Evolutionary conservation across 2,329 filamentous ascomycete genomes (phyloP).

Genomic region (Colletotrichum tropicicola): DNA sequence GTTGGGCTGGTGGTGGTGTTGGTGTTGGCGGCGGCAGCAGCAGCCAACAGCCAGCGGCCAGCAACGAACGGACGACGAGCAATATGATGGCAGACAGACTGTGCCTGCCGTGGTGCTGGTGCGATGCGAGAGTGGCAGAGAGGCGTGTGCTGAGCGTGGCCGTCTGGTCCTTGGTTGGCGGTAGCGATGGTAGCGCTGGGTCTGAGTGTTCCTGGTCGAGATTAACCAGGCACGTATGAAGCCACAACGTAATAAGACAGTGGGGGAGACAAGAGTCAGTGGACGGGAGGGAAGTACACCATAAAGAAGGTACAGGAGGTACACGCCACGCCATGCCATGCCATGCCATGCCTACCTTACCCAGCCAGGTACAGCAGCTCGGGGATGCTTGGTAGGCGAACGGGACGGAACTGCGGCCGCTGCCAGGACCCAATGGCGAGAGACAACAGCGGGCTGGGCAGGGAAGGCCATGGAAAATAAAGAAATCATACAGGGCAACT

Average conservation of each 20-base stretch:
- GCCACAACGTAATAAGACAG: constrained; percentile 29
- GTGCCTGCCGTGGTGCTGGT: neutral
- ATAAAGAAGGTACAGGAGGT: neutral
- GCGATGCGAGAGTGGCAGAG: neutral
- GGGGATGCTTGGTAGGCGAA: no score
- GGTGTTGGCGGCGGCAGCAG: no score
- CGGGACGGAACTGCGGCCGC: constrained; percentile 16
- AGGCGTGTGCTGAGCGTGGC: no score
- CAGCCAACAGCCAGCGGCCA: no score
- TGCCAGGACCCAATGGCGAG: neutral
- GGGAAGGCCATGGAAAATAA: neutral
- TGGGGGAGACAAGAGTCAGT: constrained; percentile 30
- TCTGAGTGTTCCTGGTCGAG: constrained; percentile 24
- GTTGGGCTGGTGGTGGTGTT: neutral
- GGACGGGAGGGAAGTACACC: constrained; percentile 9
- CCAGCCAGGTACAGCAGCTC: no score
- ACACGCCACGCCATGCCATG: no score
- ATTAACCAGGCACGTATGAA: constrained; percentile 29
- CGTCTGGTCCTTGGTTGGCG: no score
- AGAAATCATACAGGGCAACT: neutral
- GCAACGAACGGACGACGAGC: no score
- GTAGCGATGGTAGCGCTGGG: no score
- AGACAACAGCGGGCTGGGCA: constrained; percentile 4
- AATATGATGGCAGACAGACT: no score
- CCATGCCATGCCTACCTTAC: no score